A percentile compares a stretch with the other conserved stretches of the same genome.
phyloP scores from a whole-genome alignment of 139 green algal species.

The Zygnema cylindricum region DNA sequence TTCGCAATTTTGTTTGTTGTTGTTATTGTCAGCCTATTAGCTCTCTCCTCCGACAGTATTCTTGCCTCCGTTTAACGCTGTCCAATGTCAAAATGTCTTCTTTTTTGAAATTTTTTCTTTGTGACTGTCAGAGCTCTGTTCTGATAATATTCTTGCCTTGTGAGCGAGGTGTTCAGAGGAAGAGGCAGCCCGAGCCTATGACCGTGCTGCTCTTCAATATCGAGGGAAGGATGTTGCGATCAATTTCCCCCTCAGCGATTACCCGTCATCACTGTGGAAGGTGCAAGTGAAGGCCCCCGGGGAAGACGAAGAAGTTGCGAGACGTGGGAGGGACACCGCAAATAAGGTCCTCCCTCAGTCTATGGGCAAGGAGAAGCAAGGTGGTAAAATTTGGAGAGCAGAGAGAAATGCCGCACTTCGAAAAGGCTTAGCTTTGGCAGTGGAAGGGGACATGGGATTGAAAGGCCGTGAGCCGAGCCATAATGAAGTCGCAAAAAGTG shows the following conservation, averaged over 20 bases:
- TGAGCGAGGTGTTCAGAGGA: conserved; percentile 30
- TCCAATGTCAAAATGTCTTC: background rate
- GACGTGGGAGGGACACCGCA: background rate
- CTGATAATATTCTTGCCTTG: no score
- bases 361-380: background rate
- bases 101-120: background rate
- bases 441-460: background rate
- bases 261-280: conserved; percentile 42
- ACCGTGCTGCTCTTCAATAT: conserved; percentile 65
- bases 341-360: background rate
- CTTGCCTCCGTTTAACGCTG: background rate
- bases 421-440: background rate
- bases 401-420: background rate
- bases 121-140: no score
- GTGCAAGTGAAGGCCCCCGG: background rate
- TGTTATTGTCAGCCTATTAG: no score
- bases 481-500: background rate
- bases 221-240: conserved; percentile 71
- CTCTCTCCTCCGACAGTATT: background rate
- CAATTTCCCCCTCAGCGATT: conserved; percentile 71
- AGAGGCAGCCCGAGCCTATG: conserved; percentile 49
- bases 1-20: no score
- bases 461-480: background rate
- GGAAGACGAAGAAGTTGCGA: conserved; percentile 1
- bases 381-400: background rate